These are phyloP conservation scores for Chytridiales sp. DNA, from an alignment of 371 early-diverging fungal species.

Conservation along the genomic window DNA sequence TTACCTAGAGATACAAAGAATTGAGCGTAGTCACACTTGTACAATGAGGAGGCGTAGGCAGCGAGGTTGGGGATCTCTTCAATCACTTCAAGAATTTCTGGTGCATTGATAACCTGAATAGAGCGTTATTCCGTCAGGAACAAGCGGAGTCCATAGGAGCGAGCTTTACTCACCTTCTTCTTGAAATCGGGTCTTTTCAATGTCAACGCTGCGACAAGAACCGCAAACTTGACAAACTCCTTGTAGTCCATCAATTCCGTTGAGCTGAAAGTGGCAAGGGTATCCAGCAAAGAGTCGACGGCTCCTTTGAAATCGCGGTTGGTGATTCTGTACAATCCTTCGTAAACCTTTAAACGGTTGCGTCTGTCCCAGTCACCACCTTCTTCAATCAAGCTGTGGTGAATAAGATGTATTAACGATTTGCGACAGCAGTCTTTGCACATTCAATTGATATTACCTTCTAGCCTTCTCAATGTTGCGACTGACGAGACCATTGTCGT, in stretches of 20 bases:
- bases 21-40: conserved; percentile 91
- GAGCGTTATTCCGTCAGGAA: neutral
- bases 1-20: conserved; percentile 83
- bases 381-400: conserved; percentile 81
- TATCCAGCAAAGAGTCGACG: conserved; percentile 85
- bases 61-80: conserved; percentile 83
- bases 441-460: conserved; percentile 52
- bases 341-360: conserved; percentile 98
- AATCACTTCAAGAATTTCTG: conserved; percentile 96
- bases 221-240: conserved; percentile 95
- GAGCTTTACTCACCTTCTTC: conserved; percentile 64
- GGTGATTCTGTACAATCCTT: conserved; percentile 91
- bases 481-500: conserved; percentile 75
- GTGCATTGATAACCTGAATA: conserved; percentile 81
- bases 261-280: conserved; percentile 95
- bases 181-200: conserved; percentile 92
- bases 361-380: conserved; percentile 99
- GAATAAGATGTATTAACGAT: no score
- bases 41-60: conserved; percentile 82
- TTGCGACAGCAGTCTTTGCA: no score
- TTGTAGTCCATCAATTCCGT: conserved; percentile 97
- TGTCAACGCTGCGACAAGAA: conserved; percentile 85
- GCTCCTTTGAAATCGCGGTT: conserved; percentile 95
- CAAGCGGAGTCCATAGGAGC: neutral
- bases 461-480: conserved; percentile 80